A percentile compares a stretch with the other conserved stretches of the same genome.
Evolutionary conservation across 225 moss, liverwort and hornwort species (phyloP).

Genomic region (Thuidium tamariscinum): DNA sequence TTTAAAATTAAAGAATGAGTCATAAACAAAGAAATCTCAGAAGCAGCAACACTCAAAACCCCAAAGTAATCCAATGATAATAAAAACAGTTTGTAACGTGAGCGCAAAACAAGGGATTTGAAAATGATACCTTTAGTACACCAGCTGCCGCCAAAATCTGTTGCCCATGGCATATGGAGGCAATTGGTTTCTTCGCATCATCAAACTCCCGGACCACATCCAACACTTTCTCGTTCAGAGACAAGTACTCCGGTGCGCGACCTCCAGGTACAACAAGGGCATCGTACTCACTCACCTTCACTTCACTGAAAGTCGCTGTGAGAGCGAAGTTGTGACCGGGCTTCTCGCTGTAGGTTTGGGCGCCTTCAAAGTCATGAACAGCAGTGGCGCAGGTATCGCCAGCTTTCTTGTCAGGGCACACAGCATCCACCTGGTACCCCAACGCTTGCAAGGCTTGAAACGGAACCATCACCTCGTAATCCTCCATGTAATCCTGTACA

Average conservation of each 20-base stretch:
- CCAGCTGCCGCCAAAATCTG: slow-evolving; percentile 87
- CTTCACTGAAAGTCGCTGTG: slow-evolving; percentile 59
- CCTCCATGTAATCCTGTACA: slow-evolving; percentile 91
- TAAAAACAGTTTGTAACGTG: background rate
- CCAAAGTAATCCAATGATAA: background rate
- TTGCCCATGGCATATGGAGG: slow-evolving; percentile 95
- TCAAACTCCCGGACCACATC: slow-evolving; percentile 57
- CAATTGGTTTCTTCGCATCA: slow-evolving; percentile 59
- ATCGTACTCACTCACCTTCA: slow-evolving; percentile 50
- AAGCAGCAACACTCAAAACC: background rate
- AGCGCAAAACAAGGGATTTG: background rate
- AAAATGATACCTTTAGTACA: slow-evolving; percentile 58
- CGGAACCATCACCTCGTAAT: slow-evolving; percentile 94
- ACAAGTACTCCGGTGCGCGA: slow-evolving; percentile 84
- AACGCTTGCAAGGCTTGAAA: slow-evolving; percentile 78
- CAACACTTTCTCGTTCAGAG: slow-evolving; percentile 56
- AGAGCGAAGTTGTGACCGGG: slow-evolving; percentile 82
- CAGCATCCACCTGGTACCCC: slow-evolving; percentile 73
- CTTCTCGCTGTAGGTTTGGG: slow-evolving; percentile 97
- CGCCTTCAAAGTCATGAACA: slow-evolving; percentile 96
- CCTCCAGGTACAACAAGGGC: slow-evolving; percentile 90
- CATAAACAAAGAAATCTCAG: background rate
- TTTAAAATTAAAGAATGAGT: background rate
- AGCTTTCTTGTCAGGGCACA: slow-evolving; percentile 72
- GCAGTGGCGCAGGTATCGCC: slow-evolving; percentile 81